These are phyloP conservation scores for Pyricularia sp. DNA, from an alignment of 2,329 filamentous ascomycete species.

Conservation along the genomic window DNA sequence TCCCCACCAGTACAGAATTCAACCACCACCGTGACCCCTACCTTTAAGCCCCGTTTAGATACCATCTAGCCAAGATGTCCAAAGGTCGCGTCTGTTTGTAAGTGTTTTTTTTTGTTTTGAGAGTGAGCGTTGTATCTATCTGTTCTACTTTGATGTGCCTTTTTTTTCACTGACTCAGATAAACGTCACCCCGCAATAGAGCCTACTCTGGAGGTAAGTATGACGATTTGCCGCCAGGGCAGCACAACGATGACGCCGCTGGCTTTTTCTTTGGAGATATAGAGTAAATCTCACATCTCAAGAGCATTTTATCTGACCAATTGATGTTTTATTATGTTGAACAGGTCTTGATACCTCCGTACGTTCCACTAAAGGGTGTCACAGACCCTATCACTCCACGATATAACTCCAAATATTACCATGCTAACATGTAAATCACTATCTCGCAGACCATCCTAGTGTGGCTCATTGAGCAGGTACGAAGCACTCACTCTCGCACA, in stretches of 20 bases:
- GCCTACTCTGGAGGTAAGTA: constrained; percentile 6
- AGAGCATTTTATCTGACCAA: background rate
- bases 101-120: background rate
- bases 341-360: constrained; percentile 5
- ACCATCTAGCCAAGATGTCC: constrained; percentile 1
- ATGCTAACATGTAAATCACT: background rate
- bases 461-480: constrained; percentile 5
- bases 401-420: background rate
- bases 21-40: background rate
- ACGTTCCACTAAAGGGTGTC: background rate
- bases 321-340: background rate
- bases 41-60: background rate
- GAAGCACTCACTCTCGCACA: background rate
- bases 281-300: background rate
- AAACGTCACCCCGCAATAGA: background rate
- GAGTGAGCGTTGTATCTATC: background rate
- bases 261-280: background rate
- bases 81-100: constrained; percentile 4
- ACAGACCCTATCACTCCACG: background rate
- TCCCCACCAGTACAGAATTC: background rate
- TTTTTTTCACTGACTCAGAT: constrained; percentile 3
- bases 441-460: constrained; percentile 2
- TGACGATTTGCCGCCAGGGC: background rate
- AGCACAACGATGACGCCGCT: background rate
- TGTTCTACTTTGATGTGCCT: background rate